Base-by-base conservation (phyloP, 352 stramenopile genomes). In the Phytophthora quininea region DNA sequence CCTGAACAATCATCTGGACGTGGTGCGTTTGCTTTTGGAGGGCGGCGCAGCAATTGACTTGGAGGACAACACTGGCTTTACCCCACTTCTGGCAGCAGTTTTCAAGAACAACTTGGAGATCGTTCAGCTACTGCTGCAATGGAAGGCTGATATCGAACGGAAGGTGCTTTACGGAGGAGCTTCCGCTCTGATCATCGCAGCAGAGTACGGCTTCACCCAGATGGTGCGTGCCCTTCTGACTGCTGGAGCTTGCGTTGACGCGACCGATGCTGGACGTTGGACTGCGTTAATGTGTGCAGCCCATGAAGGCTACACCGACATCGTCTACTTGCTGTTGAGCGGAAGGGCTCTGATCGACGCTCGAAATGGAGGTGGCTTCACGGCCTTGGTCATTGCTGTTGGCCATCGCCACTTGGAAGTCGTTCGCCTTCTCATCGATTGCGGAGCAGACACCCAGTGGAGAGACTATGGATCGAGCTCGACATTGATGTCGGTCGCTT, bases 211-310 rank as follows among this genome's bases (percentile, higher is more conserved):
- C 1, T 63, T 61, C 30, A 53, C 32, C 11, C 48, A 42, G 14
- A 46, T 59, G 37, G 69, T 71, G 11, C 51, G 15, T 4, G 35
- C 45, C 19, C 65, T 77, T 15, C 40, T 77, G 12, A 47, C 61
- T n/a, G 46, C 42, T 30, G 65, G 66, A 5, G 50, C 59, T 40
- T 66, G 52, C 11, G 31, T 67, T 29, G 31, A 69, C 27, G 62
- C 48, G 30, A 58, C 32, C 1, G 70, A 77, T 43, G 38, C 62
- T 29, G 58, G 64, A 55, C 66, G 65, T 1, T 72, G 61, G 66
- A 74, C 70, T 27, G 56, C 70, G 8, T 37, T 77, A 10, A 72
- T 77, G 65, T 66, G 51, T 12, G 61, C 57, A 33, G 67, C 70
- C 32, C 67, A 77, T 30, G 64, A 65, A 51, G 61, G 61, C 38